Conservation (phyloP, 768 basidiomycete genomes). For the Hydnum rufescens region DNA sequence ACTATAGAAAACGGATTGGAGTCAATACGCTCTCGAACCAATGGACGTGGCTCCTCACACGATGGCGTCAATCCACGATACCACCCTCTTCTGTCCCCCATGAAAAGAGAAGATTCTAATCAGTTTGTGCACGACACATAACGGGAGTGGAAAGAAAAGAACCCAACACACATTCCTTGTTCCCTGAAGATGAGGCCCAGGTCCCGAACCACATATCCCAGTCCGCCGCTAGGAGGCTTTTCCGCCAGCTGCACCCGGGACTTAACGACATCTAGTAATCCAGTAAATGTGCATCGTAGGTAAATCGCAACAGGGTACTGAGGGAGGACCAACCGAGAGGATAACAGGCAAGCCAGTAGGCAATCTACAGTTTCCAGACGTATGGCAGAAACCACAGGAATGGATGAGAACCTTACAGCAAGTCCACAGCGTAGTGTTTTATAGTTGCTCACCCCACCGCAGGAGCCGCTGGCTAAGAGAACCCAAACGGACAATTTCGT, state of each 20-base stretch:
- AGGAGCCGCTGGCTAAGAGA: slow-evolving; percentile 60
- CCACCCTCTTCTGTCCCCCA: slow-evolving; percentile 8
- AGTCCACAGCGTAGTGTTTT: too few species aligned
- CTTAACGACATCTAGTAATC: slow-evolving; percentile 59
- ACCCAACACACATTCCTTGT: slow-evolving; percentile 44
- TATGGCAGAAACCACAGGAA: slow-evolving; percentile 2
- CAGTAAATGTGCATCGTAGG: neutral
- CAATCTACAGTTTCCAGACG: slow-evolving; percentile 27
- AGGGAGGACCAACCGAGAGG: slow-evolving; percentile 38
- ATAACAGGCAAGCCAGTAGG: slow-evolving; percentile 89
- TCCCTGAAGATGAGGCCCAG: slow-evolving; percentile 45
- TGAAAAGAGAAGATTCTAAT: neutral
- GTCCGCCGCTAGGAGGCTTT: slow-evolving; percentile 47
- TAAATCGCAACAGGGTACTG: neutral
- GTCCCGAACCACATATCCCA: slow-evolving; percentile 56
- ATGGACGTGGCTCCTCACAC: neutral
- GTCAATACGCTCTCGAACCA: neutral
- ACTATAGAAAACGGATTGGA: neutral
- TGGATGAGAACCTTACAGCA: too few species aligned
- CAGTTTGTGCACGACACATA: slow-evolving; percentile 1
- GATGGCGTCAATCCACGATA: slow-evolving; percentile 13
- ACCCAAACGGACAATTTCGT: slow-evolving; percentile 66
- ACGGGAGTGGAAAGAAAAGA: neutral
- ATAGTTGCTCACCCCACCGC: slow-evolving; percentile 52
- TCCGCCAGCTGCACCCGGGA: slow-evolving; percentile 68